Base-by-base conservation (phyloP, 345 rosid species). In the Kandelia obovata region DNA sequence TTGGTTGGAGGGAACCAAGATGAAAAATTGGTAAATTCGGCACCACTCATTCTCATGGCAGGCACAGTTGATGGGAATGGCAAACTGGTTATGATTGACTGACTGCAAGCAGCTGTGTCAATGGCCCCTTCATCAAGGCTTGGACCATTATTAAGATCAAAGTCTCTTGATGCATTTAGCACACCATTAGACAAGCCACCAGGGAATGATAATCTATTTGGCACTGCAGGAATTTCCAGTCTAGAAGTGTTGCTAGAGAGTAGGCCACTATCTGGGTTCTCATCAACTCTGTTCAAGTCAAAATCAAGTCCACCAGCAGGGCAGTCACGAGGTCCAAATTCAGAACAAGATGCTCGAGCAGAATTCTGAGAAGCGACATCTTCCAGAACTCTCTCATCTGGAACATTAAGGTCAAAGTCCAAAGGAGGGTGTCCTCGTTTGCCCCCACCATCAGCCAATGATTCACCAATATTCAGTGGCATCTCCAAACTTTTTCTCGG, bases 81-180 rank as follows among this genome's bases (percentile, higher is more conserved):
- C 60, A 76, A 28, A 61, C 77, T 79, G 72, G 65, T 84, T 77
- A 80, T 86, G 19, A 69, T 34, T 19, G 74, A 80, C 77, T 84
- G 92, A 66, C 67, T 75, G 66, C 81, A 69, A 30, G 73, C 58
- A 17, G 87, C 80, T 64, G 91, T 79, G 60, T 88, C 97, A 31
- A 73, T 75, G 77, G 64, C 66, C 35, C 21, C 73, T 52, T 92
- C 95, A 74, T 89, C 97, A 47, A 60, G 72, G 53, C 72, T 64
- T 1, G 97, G 97, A 49, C 94, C 97, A 83, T 91, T 87, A 64
- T 94, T 94, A 83, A 94, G 78, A 78, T 94, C 98, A 58, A 91
- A 91, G 76, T 89, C 96, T 72, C 90, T 80, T 60, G 62, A 72
- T 19, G 70, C 76, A 75, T 78, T 82, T 37, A 49, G 66, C 63